Conservation (phyloP, 345 rosid species). For the Syzygium grande region DNA sequence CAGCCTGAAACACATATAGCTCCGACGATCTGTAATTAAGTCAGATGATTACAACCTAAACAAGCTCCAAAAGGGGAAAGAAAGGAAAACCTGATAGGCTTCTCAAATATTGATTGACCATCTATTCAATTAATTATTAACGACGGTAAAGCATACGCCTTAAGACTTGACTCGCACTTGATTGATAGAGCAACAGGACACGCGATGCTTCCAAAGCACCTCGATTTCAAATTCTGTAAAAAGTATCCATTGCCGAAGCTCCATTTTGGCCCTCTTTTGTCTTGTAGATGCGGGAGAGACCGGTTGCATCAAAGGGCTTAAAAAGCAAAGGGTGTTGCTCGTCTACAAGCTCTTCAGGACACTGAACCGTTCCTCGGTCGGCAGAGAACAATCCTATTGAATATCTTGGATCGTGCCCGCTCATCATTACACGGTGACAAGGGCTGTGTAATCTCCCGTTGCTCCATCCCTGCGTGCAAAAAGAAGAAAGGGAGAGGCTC, state of each 20-base stretch:
- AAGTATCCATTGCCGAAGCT: not conserved
- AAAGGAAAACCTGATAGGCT: not conserved
- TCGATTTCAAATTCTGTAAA: not conserved
- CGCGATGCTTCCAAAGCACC: not conserved
- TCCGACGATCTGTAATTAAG: not conserved
- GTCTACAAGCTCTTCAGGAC: slow-evolving; percentile 15
- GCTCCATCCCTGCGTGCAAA: not conserved
- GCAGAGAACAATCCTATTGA: slow-evolving; percentile 10
- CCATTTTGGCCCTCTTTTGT: not conserved
- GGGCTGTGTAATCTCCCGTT: slow-evolving; percentile 3
- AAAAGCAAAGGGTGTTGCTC: slow-evolving; percentile 20
- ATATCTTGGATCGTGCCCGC: not conserved
- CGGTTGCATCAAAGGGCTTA: slow-evolving; percentile 15
- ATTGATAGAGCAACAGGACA: not conserved
- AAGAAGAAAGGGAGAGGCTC: not conserved
- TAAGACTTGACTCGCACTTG: not conserved
- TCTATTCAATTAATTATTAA: not conserved
- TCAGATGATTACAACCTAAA: not conserved
- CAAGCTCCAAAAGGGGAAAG: not conserved
- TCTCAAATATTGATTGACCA: not conserved
- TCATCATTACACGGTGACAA: not conserved
- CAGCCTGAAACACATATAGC: not conserved
- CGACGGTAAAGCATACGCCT: not conserved
- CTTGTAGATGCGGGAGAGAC: not conserved
- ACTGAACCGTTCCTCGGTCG: slow-evolving; percentile 1